Base-by-base conservation (phyloP, 352 stramenopile genomes). In the Hyaloperonospora brassicae region DNA sequence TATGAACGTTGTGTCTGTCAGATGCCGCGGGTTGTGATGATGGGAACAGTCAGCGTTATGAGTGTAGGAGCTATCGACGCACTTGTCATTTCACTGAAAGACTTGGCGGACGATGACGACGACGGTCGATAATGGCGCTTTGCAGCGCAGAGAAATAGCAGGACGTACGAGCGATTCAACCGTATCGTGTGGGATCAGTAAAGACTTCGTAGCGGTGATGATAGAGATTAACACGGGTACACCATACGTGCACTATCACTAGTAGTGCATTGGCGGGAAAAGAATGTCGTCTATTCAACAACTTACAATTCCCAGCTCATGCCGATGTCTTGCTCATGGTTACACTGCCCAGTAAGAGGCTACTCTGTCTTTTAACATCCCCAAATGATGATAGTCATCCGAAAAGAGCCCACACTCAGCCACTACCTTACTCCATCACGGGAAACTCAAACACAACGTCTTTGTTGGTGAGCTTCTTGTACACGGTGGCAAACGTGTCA, bases 391-490 rank as follows among this genome's bases (percentile, higher is more conserved):
- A 51, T 21, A 39, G n/a, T 61, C 44, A 27, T 10, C 38, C 41
- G 44, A 48, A 64, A 35, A 61, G 27, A 62, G 54, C 38, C 43
- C 34, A 58, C 40, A 62, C 52, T 72, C 55, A 66, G 67, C 54
- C 63, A 52, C 61, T 57, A 64, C 69, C 63, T 84, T 90, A 93
- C 72, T 96, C 84, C 75, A 89, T 67, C 68, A 95, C 82, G 46
- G 84, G 83, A 69, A 98, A 98, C 76, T 98, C 87, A 67, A 99
- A 99, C 60, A 97, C 86, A 79, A 99, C 96, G 68, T 98, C 93
- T 84, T 99, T 99, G 86, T 98, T 98, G 70, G 97, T 99, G 59
- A 99, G 87, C 88, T 98, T 98, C 78, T 97, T 98, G 91, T 99
- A 99, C 59, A 99, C 96, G 55, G 89, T 94, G 59, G 95, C 86